Conservation (phyloP, 345 rosid genomes). For the Tarenaya hassleriana region DNA sequence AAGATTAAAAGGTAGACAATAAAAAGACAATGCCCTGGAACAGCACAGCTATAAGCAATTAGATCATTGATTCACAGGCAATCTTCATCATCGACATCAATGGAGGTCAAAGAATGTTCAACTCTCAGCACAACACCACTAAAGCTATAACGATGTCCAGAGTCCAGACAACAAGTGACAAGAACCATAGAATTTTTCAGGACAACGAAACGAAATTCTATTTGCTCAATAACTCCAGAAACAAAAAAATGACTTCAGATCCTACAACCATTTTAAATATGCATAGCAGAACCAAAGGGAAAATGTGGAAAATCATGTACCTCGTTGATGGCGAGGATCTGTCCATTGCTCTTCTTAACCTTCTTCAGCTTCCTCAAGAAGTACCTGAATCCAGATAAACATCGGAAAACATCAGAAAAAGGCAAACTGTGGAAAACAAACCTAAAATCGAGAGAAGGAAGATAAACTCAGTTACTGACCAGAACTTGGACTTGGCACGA, state of each 20-base stretch:
- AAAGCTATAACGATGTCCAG: no score
- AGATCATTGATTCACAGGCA: no score
- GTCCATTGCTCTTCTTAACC: constrained; percentile 56
- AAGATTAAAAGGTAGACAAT: no score
- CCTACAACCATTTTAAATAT: not conserved
- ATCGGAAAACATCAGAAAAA: not conserved
- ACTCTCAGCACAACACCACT: no score
- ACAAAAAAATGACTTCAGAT: not conserved
- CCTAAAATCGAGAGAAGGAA: not conserved
- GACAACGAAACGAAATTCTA: not conserved
- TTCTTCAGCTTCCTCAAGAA: constrained; percentile 52
- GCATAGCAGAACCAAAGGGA: not conserved
- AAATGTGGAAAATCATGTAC: constrained; percentile 17
- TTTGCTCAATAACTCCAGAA: not conserved
- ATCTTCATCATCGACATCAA: no score
- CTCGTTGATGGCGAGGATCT: constrained; percentile 53
- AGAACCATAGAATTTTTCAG: not conserved
- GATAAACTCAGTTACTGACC: constrained; percentile 26
- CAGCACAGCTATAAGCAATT: not conserved
- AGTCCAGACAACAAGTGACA: not conserved
- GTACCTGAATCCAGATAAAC: constrained; percentile 30
- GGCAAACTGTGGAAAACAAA: not conserved
- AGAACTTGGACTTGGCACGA: constrained; percentile 63
- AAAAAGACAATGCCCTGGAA: no score
- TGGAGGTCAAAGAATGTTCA: no score